Percentiles rank a stretch among this genome's conserved stretches.
Conservation (phyloP, 2,329 filamentous ascomycete species). For the Pezicula rhizophila region DNA sequence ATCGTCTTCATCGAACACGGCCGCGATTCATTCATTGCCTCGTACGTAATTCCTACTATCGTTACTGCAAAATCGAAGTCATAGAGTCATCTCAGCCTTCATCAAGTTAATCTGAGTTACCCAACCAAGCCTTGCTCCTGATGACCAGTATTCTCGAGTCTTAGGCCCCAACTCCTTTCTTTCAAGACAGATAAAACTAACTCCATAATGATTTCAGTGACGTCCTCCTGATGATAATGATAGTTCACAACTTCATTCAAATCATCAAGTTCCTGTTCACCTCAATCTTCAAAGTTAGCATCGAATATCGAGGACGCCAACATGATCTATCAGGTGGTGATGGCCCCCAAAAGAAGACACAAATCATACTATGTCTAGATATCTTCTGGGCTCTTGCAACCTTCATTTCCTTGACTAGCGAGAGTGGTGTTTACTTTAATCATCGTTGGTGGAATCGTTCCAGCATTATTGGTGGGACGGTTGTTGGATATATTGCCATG, state of each 20-base stretch:
- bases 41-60: constrained; percentile 3
- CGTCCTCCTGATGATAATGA: neutral
- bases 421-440: neutral
- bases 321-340: neutral
- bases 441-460: neutral
- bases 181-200: no score
- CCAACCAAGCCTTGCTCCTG: no score
- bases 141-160: no score
- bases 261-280: neutral
- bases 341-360: neutral
- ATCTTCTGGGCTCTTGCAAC: neutral
- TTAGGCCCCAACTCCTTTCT: no score
- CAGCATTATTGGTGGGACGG: neutral
- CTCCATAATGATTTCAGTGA: neutral
- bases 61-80: no score
- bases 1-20: constrained; percentile 7
- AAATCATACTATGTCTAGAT: neutral
- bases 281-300: neutral
- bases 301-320: neutral
- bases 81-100: no score
- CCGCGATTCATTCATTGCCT: constrained; percentile 6
- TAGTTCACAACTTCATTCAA: neutral
- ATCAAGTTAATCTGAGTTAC: no score
- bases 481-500: neutral
- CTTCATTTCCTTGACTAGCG: neutral